These are phyloP conservation scores for Salix arbutifolia DNA, from an alignment of 345 rosid genomes.

Conservation along the genomic window DNA sequence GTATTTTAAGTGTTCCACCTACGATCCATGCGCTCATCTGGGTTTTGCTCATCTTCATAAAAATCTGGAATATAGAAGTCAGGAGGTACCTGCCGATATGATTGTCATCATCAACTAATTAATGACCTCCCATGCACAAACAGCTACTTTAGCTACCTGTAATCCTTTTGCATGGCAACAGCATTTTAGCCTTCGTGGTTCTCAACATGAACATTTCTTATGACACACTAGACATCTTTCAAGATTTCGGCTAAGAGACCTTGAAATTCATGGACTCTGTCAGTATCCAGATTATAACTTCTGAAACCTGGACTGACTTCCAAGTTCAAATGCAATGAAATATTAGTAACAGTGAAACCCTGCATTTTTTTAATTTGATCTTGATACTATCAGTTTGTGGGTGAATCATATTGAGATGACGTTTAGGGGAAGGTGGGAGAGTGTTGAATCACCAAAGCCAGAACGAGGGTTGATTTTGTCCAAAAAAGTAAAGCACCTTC, in stretches of 20 bases:
- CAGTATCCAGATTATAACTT: not conserved
- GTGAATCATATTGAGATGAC: not conserved
- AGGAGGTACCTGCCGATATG: constrained; percentile 72
- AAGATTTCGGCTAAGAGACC: no score
- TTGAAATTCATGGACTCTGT: not conserved
- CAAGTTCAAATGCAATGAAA: not conserved
- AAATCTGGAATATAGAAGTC: constrained; percentile 90
- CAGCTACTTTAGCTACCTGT: not conserved
- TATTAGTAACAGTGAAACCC: not conserved
- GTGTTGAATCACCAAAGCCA: not conserved
- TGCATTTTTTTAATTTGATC: no score
- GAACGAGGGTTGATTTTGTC: not conserved
- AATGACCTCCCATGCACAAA: not conserved
- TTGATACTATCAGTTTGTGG: not conserved
- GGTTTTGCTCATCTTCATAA: constrained; percentile 86
- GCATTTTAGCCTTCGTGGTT: no score
- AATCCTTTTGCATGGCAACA: not conserved
- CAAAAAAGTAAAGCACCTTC: not conserved
- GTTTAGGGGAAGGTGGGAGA: not conserved
- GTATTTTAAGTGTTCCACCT: constrained; percentile 38
- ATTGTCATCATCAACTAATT: not conserved
- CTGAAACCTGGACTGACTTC: not conserved
- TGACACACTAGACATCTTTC: no score
- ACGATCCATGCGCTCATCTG: constrained; percentile 84
- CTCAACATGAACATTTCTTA: no score